These are phyloP conservation scores for Porcisia deanei DNA, from an alignment of 208 protist genomes.

Conservation along the genomic window DNA sequence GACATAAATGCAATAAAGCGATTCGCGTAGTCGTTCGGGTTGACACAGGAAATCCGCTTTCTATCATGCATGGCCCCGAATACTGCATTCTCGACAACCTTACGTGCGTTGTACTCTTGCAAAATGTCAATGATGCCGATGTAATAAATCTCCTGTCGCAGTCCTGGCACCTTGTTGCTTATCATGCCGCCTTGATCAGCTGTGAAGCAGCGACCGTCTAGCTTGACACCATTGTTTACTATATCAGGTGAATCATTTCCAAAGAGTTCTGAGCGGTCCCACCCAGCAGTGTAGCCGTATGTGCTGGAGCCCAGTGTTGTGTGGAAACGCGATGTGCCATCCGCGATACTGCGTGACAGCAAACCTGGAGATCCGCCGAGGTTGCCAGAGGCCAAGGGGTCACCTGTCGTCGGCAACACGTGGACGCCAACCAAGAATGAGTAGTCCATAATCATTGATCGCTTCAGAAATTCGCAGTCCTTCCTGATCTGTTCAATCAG, in stretches of 20 bases:
- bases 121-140: conserved; percentile 95
- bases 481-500: conserved; percentile 88
- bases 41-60: conserved; percentile 85
- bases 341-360: conserved; percentile 8
- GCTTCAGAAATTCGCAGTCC: conserved; percentile 89
- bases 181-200: conserved; percentile 83
- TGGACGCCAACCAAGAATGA: conserved; percentile 93
- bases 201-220: conserved; percentile 80
- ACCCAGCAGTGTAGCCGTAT: neutral
- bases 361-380: conserved; percentile 2
- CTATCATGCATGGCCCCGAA: conserved; percentile 64
- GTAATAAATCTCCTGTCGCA: conserved; percentile 88
- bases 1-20: conserved; percentile 92
- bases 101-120: conserved; percentile 88
- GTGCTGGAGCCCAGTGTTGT: neutral
- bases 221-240: neutral
- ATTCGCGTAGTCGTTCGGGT: conserved; percentile 78
- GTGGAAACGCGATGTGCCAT: conserved; percentile 13
- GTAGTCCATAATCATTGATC: conserved; percentile 94
- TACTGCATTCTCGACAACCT: conserved; percentile 75
- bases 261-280: conserved; percentile 9
- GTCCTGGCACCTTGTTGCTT: conserved; percentile 57
- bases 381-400: conserved; percentile 2
- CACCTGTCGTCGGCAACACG: conserved; percentile 37
- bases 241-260: neutral